Conservation (phyloP, 352 stramenopile genomes). For the Plasmopara viticola region DNA sequence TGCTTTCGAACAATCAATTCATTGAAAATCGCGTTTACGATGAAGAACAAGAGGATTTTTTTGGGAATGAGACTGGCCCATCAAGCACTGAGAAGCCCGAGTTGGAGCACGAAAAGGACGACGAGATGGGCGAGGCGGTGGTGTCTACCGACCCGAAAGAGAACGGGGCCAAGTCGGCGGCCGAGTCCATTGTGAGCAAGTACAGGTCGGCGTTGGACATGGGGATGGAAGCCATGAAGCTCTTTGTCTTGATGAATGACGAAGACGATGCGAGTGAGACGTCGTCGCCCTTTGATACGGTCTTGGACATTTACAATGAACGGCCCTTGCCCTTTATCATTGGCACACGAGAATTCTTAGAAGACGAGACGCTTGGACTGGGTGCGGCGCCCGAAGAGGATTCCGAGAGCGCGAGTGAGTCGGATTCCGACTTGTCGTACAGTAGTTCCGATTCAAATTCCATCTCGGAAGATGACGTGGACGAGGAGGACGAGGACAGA, state of each 20-base stretch:
- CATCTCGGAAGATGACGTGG: constrained; percentile 24
- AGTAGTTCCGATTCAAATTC: constrained; percentile 56
- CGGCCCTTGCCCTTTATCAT: constrained; percentile 83
- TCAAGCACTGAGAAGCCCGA: not conserved
- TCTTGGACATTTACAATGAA: constrained; percentile 87
- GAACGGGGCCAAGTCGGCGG: constrained; percentile 20
- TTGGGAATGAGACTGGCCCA: constrained; percentile 21
- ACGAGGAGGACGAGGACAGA: constrained; percentile 14
- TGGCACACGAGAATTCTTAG: constrained; percentile 77
- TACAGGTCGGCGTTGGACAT: constrained; percentile 72
- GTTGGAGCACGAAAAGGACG: constrained; percentile 5
- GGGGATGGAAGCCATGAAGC: constrained; percentile 77
- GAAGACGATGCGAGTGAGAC: constrained; percentile 50
- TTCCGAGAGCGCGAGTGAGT: constrained; percentile 47
- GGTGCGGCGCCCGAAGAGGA: constrained; percentile 59
- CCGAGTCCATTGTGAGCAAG: constrained; percentile 61
- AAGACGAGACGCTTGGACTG: constrained; percentile 77
- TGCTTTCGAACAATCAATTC: constrained; percentile 85
- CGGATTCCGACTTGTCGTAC: constrained; percentile 54
- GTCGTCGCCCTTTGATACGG: constrained; percentile 56
- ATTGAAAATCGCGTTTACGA: constrained; percentile 88
- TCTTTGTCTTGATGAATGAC: constrained; percentile 78
- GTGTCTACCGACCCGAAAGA: constrained; percentile 14
- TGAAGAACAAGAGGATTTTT: constrained; percentile 77
- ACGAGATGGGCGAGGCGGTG: not conserved